Conservation (phyloP, 352 stramenopile species). For the Pythium rishiriense region DNA sequence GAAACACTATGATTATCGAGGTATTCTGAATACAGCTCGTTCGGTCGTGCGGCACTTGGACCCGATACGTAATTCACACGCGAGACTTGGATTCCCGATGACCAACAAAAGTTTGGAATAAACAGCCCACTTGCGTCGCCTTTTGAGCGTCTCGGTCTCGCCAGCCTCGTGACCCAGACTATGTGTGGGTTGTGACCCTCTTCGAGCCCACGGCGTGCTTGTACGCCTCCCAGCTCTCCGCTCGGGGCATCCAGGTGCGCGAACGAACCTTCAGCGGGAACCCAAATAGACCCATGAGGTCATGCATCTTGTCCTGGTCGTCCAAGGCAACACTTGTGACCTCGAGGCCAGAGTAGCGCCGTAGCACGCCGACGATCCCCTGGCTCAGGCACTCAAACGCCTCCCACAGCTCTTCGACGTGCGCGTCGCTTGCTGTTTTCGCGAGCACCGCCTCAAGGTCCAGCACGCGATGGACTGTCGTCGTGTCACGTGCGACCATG, state of each 20-base stretch:
- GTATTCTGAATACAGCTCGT: too few relatives aligned
- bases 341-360: not conserved
- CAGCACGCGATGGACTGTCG: not conserved
- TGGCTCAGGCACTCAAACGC: not conserved
- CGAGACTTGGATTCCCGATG: too few relatives aligned
- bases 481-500: not conserved
- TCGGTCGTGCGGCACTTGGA: too few relatives aligned
- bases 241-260: not conserved
- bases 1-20: too few relatives aligned
- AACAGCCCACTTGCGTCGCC: too few relatives aligned
- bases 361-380: not conserved
- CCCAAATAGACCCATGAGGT: not conserved
- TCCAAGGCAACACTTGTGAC: not conserved
- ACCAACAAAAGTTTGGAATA: too few relatives aligned
- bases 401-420: not conserved
- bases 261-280: not conserved
- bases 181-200: too few relatives aligned
- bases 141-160: too few relatives aligned
- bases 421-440: not conserved
- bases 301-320: not conserved
- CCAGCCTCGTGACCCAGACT: too few relatives aligned
- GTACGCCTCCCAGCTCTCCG: not conserved
- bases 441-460: slow-evolving; percentile 3
- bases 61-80: too few relatives aligned
- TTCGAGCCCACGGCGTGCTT: not conserved